Evolutionary conservation across 768 basidiomycete species (phyloP), one percentile per base, ranked within the genome.

Genomic region (Gelatoporia subvermispora): DNA sequence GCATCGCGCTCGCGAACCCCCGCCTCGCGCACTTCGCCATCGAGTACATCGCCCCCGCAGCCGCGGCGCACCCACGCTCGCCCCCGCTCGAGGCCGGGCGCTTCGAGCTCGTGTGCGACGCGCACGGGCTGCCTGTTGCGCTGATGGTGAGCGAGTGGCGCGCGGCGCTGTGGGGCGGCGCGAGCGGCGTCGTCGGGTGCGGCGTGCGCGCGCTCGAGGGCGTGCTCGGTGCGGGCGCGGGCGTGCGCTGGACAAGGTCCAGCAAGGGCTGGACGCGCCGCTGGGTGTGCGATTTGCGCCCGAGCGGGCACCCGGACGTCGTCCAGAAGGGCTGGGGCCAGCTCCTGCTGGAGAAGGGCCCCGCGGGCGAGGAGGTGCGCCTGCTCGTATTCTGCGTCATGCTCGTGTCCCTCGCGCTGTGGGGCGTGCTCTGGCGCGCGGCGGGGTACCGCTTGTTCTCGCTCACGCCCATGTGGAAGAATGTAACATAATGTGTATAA

Each of bases 311-410:
- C 38, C 64, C 62, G 39, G 62, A 62, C 31, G 57, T 56, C 3
- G 73, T 73, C n/a, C 48, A 69, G 51, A 64, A 65, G 35, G 73
- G 73, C 9, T 53, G 78, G 38, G 7, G 70, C 28, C 66, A 69
- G 35, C 60, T 86, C 50, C 47, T 84, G 24, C 56, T 77, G 24
- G 85, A 87, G 64, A 70, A 63, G 50, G 79, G 79, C 17, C 64
- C 75, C 1, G 85, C 85, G 20, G 85, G 85, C 5, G 82, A 87
- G 59, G 85, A 88, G 64, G 73, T 77, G 62, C 71, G 82, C 52
- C 70, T 83, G 73, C 71, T 82, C 34, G 20, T 77, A 41, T 79
- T 81, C 56, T 81, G 76, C 54, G 60, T 68, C 40, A 58, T 76
- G 52, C 55, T 83, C 48, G 67, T 78, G 16, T 60, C 68, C 42